Evolutionary conservation across 768 basidiomycete genomes (phyloP), one percentile per base, ranked within the genome.

Genomic region (Strobilomyces echinocephalus): DNA sequence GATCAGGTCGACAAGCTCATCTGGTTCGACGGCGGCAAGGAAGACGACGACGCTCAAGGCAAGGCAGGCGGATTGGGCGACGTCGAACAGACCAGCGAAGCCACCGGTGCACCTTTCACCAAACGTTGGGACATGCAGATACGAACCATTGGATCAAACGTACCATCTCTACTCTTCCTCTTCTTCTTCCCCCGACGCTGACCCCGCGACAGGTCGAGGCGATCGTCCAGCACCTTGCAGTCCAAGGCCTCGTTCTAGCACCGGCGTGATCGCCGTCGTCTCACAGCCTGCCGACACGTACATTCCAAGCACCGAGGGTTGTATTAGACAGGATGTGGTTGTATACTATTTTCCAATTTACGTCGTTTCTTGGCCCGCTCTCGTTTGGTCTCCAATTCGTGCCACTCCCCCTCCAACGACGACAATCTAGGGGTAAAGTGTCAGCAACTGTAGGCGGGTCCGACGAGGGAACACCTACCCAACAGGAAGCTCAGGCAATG

Each of bases 81-180:
- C 48, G 83, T 82, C 38, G 86, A 90, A 54, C 90, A 89, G 66
- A 87, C 84, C 53, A 87, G 80, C 31, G 90, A 94, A 64, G 89
- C 97, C 59, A 90, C 92, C 8, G 90, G 88, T 0, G 87, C 89
- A 7, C 85, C 87, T 6, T 89, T 89, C 72, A 97, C 94, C 1
- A 95, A 95, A 72, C 81, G 89, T 50, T 99, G 97, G 97, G 97
- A 99, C 67, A 84, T 82, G 65, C 88, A 95, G 66, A 97, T 97
- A 65, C 82, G 91, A 59, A 78, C 85, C 60, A 93, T 88, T 1
- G 91, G 91, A 40, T 85, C 90, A 30, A 90, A 91, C 65, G 94
- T 95, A 69, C 60, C 83, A 67, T 38, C 45, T 43, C 10, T 36
- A 4, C 28, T 16, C 28, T n/a, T n/a, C 30, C 30, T 16, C 6